A percentile compares a stretch with the other conserved stretches of the same genome.
Conservation (phyloP, 306 rosid species). For the Betula pendula region DNA sequence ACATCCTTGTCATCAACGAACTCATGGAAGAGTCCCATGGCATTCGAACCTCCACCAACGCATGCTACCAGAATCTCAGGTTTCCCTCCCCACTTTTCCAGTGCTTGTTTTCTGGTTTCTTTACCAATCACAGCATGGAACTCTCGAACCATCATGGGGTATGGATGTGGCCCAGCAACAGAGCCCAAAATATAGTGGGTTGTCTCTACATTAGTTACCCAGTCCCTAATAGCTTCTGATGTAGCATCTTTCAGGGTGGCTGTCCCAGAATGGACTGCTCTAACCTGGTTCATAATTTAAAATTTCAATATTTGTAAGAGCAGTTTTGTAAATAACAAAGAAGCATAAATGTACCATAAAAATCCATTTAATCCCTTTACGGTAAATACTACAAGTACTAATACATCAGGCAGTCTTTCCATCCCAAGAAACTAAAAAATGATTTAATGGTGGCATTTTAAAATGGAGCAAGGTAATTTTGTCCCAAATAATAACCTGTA, state of each 20-base stretch:
- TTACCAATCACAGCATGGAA: conserved; percentile 89
- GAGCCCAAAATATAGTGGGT: conserved; percentile 98
- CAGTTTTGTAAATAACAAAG: neutral
- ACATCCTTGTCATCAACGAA: conserved; percentile 77
- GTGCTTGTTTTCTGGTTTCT: conserved; percentile 92
- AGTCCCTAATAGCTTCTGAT: conserved; percentile 95
- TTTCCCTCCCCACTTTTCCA: conserved; percentile 95
- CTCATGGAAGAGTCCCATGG: conserved; percentile 92
- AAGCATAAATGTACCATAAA: neutral
- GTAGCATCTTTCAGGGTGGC: conserved; percentile 98
- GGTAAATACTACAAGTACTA: neutral
- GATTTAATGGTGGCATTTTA: neutral
- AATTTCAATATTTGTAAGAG: neutral
- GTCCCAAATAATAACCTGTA: neutral
- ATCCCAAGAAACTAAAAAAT: neutral
- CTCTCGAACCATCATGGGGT: conserved; percentile 98
- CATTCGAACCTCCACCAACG: conserved; percentile 96
- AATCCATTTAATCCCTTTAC: neutral
- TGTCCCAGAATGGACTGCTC: conserved; percentile 90
- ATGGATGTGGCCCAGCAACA: conserved; percentile 98
- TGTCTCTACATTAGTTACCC: conserved; percentile 99
- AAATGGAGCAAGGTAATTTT: neutral
- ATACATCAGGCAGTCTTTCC: neutral
- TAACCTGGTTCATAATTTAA: conserved; percentile 50
- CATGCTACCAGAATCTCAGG: conserved; percentile 94